phyloP scores from a whole-genome alignment of 2,329 filamentous ascomycete genomes.

The Stemphylium vesicarium region DNA sequence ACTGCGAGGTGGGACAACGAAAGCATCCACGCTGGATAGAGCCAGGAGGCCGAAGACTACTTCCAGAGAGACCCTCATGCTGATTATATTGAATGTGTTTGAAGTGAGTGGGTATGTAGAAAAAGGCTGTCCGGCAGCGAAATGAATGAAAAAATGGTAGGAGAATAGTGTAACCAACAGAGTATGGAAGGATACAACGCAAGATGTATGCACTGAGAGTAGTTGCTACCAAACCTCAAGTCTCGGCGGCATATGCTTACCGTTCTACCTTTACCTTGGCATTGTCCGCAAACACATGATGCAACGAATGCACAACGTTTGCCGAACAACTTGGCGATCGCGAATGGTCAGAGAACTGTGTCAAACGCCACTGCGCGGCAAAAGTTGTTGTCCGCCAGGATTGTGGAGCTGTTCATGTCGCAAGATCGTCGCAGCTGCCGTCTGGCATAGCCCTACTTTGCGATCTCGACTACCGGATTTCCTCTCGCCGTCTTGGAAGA shows the following conservation, averaged over 20 bases:
- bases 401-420: conserved; percentile 19
- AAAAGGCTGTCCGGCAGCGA: conserved; percentile 25
- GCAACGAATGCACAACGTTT: conserved; percentile 25
- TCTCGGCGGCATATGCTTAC: conserved; percentile 13
- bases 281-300: conserved; percentile 18
- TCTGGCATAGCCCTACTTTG: conserved; percentile 3
- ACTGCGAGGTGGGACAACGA: conserved; percentile 23
- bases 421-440: conserved; percentile 21
- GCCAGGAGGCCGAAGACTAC: conserved; percentile 28
- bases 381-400: conserved; percentile 6
- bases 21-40: conserved; percentile 29
- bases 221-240: not conserved
- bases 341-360: conserved; percentile 5
- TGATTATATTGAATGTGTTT: conserved; percentile 7
- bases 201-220: conserved; percentile 1
- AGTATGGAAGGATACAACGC: not conserved
- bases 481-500: not conserved
- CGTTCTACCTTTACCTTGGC: conserved; percentile 3
- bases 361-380: conserved; percentile 18
- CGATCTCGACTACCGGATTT: not conserved
- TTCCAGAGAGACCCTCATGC: conserved; percentile 34
- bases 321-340: conserved; percentile 5
- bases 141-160: conserved; percentile 1
- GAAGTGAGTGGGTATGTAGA: not conserved
- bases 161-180: not conserved